Evolutionary conservation across 768 basidiomycete genomes (phyloP).

Genomic region (Kwoniella botswanensis): DNA sequence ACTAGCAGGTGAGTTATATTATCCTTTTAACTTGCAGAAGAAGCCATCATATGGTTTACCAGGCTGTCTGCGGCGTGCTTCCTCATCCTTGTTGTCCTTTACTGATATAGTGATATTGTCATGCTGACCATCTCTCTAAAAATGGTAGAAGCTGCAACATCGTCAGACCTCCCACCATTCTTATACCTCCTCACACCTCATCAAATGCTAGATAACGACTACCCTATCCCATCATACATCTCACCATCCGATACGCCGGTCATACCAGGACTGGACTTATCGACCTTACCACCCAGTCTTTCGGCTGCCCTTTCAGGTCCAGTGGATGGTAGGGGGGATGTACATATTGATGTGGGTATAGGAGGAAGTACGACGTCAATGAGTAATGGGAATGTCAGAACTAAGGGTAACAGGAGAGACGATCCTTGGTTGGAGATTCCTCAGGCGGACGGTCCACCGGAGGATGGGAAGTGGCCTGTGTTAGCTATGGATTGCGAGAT

Average conservation of each 20-base stretch:
- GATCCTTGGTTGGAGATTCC: conserved; percentile 85
- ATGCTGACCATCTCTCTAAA: conserved; percentile 63
- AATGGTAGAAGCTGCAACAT: conserved; percentile 28
- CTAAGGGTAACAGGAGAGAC: conserved; percentile 45
- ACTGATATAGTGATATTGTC: neutral
- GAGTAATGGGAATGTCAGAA: conserved; percentile 13
- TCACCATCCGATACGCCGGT: conserved; percentile 59
- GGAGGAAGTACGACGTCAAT: conserved; percentile 21
- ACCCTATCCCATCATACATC: conserved; percentile 84
- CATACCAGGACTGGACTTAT: conserved; percentile 30
- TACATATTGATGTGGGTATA: conserved; percentile 26
- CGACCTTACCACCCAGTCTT: conserved; percentile 2
- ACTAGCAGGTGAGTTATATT: conserved; percentile 52
- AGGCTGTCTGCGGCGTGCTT: too few species aligned
- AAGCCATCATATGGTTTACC: too few species aligned
- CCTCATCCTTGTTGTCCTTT: neutral
- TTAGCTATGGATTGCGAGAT: conserved; percentile 96
- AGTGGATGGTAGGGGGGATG: conserved; percentile 6
- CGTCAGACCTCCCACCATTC: conserved; percentile 67
- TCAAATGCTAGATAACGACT: conserved; percentile 94
- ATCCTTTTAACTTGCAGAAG: neutral
- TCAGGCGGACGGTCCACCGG: conserved; percentile 53
- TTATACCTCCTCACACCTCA: conserved; percentile 76
- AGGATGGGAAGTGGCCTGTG: conserved; percentile 59
- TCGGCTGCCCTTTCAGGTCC: conserved; percentile 11